Base-by-base conservation (phyloP, 345 rosid genomes). In the Aquilaria sinensis region DNA sequence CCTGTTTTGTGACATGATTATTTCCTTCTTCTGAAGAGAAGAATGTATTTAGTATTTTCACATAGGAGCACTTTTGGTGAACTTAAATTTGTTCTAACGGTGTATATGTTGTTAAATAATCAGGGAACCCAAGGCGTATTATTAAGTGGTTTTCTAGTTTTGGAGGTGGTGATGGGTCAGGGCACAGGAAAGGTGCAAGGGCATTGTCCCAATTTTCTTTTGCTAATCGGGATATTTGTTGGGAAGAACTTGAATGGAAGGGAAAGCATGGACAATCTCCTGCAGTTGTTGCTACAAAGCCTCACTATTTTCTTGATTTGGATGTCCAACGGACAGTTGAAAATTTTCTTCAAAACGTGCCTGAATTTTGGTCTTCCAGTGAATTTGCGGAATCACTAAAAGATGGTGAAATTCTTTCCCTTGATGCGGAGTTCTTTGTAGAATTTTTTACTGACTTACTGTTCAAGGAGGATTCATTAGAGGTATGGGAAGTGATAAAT, bases 201-300 rank as follows among this genome's bases (percentile, higher is more conserved):
- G 95, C 90, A n/a, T 76, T 93, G 60, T 88, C 94, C 0, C 89
- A 90, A 70, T 93, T 88, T 68, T 87, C 97, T 31, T 93, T 93
- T 69, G 72, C 82, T 5, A 85, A 93, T 67, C 78, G 97, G 10
- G 96, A 93, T 83, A 75, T 85, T 23, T 90, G 99, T 63, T 93
- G 99, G 99, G 99, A 86, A 62, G 99, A 86, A 77, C 96, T 93
- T 57, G 89, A 86, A 61, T 93, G 97, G 99, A 83, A 78, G 58
- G 96, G 99, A 37, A 93, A 88, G 61, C 97, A 93, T 47, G 98
- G 99, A 23, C 99, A 93, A 47, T 94, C 97, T 1, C 98, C 98
- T 57, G 98, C 95, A 2, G 80, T 88, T 75, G 95, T 93, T 56
- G 97, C 97, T 2, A 88, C 97, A 0, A 93, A 90, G 83, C 97